A percentile compares a stretch with the other conserved stretches of the same genome.
phyloP scores from a whole-genome alignment of 108 stramenopile species.

The Discostella stelligeroides region DNA sequence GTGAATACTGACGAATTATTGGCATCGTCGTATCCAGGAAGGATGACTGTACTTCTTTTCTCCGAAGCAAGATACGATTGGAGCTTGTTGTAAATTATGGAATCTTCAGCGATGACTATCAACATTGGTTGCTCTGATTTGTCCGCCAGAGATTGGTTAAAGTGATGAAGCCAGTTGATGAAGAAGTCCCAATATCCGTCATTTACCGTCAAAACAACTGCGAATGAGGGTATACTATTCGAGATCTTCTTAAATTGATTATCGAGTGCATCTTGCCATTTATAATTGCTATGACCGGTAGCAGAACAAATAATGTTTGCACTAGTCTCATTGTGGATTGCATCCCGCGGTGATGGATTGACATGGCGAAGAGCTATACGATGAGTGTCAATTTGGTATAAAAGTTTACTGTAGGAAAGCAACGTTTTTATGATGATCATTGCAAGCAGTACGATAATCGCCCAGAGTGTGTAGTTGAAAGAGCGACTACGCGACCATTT shows the following conservation, averaged over 20 bases:
- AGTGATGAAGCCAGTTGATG: constrained; percentile 30
- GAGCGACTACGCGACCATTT: background rate
- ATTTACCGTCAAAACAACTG: constrained; percentile 31
- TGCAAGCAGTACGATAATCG: background rate
- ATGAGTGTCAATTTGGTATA: background rate
- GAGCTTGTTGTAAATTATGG: constrained; percentile 16
- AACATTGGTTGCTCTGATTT: background rate
- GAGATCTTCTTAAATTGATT: background rate
- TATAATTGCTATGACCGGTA: no score
- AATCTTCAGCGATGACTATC: constrained; percentile 35
- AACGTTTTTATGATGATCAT: background rate
- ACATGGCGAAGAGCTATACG: background rate
- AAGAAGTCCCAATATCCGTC: constrained; percentile 37
- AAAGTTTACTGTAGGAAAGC: background rate
- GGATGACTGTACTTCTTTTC: background rate
- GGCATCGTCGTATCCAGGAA: constrained; percentile 8
- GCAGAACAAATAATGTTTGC: constrained; percentile 5
- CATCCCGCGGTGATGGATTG: background rate
- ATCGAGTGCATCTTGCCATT: background rate
- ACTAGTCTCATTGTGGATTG: background rate
- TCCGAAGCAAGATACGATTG: background rate
- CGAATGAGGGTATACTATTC: background rate
- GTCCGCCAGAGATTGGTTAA: background rate
- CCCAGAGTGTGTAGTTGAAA: background rate
- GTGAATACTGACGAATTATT: background rate